A percentile compares a stretch with the other conserved stretches of the same genome.
Conservation (phyloP, 2,329 filamentous ascomycete genomes). For the Aspergillus sp. region DNA sequence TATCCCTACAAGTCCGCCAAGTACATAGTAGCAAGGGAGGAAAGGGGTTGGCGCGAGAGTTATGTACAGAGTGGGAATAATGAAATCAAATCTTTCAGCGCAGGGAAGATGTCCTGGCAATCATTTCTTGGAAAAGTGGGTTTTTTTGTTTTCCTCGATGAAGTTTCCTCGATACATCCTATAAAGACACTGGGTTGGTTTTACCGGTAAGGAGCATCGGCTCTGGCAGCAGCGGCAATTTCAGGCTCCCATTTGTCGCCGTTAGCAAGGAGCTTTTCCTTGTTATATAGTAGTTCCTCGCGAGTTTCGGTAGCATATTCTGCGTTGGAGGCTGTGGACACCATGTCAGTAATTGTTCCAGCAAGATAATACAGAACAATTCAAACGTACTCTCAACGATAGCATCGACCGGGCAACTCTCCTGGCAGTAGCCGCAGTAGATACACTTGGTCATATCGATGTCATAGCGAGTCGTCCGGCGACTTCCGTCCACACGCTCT, state of each 20-base stretch:
- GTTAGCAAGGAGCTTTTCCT: conserved; percentile 87
- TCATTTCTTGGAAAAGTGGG: conserved; percentile 8
- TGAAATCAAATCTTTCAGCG: conserved; percentile 2
- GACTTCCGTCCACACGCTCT: conserved; percentile 92
- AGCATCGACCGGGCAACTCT: conserved; percentile 96
- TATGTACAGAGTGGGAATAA: conserved; percentile 34
- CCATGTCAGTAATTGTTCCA: conserved; percentile 16
- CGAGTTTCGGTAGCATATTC: conserved; percentile 76
- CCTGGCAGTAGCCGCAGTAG: conserved; percentile 99
- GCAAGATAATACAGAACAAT: conserved; percentile 10
- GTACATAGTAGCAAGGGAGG: conserved; percentile 31
- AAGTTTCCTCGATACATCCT: conserved; percentile 9
- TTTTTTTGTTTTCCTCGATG: neutral
- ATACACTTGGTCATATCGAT: conserved; percentile 99
- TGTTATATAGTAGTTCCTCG: conserved; percentile 97
- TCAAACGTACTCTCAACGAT: conserved; percentile 68
- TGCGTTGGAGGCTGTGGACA: conserved; percentile 60
- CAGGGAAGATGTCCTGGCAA: conserved; percentile 12
- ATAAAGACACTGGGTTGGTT: conserved; percentile 10
- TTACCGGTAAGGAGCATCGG: conserved; percentile 90
- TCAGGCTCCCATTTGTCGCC: conserved; percentile 98
- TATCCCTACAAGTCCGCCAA: conserved; percentile 28
- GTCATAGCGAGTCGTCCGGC: conserved; percentile 95
- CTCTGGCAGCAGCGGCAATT: conserved; percentile 84
- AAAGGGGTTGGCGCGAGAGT: conserved; percentile 15